phyloP scores from a whole-genome alignment of 441 rosid species.

The Pelargonium hybrid region DNA sequence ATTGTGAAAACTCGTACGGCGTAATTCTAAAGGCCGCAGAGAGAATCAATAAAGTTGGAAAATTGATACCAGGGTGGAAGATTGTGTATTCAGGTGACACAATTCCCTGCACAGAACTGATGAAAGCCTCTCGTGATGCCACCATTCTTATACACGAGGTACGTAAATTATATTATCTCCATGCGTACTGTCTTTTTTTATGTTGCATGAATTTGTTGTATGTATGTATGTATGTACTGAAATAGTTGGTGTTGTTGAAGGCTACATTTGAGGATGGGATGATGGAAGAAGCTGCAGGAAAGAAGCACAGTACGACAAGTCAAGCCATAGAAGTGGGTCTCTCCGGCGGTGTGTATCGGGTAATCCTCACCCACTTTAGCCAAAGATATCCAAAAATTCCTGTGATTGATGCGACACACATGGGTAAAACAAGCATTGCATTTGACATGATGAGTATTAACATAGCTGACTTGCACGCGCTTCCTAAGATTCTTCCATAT shows the following conservation, averaged over 20 bases:
- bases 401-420: conserved; percentile 53
- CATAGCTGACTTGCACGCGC: conserved; percentile 64
- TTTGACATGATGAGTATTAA: conserved; percentile 91
- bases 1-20: conserved; percentile 86
- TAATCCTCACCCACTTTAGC: conserved; percentile 91
- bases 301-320: conserved; percentile 89
- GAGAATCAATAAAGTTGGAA: conserved; percentile 51
- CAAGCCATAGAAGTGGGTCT: conserved; percentile 80
- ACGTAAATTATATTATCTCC: conserved; percentile 14
- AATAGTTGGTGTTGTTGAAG: conserved; percentile 24
- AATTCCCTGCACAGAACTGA: conserved; percentile 67
- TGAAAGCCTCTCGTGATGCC: conserved; percentile 68
- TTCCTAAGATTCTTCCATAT: conserved; percentile 69
- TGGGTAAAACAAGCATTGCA: conserved; percentile 88
- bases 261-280: conserved; percentile 90
- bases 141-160: conserved; percentile 91
- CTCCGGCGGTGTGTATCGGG: conserved; percentile 51
- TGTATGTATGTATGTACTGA: neutral
- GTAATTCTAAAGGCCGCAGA: conserved; percentile 55
- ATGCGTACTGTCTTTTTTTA: no score
- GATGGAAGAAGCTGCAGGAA: conserved; percentile 76
- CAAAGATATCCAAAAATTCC: conserved; percentile 91
- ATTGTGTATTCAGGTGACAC: conserved; percentile 91
- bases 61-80: conserved; percentile 85
- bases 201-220: neutral